Evolutionary conservation across 148 eudicot genomes (phyloP).

Genomic region (Vaccinium vitisidaea): DNA sequence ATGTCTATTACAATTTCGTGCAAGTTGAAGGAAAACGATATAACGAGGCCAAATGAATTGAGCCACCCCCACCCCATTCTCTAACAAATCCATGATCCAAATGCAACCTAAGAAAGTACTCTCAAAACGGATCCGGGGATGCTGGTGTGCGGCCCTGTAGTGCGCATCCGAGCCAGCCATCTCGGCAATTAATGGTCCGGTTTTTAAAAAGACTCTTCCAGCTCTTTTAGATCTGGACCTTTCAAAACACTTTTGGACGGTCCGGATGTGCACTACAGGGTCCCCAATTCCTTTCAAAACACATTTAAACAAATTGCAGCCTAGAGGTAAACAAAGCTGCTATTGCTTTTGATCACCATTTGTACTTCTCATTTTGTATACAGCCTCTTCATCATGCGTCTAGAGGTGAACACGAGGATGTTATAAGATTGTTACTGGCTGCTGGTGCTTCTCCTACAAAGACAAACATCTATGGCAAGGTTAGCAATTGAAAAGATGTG

Average conservation of each 20-base stretch:
- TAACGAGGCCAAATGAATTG: neutral
- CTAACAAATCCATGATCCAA: neutral
- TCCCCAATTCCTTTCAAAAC: neutral
- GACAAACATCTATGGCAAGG: constrained; percentile 72
- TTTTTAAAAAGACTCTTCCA: too few relatives aligned
- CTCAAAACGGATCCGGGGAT: neutral
- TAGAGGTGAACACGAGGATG: constrained; percentile 74
- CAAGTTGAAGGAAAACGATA: neutral
- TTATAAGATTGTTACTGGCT: constrained; percentile 60
- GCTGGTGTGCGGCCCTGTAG: too few relatives aligned
- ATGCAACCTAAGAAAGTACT: neutral
- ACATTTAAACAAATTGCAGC: neutral
- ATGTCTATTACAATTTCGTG: neutral
- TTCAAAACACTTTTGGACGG: too few relatives aligned
- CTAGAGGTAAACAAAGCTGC: neutral
- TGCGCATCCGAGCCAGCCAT: too few relatives aligned
- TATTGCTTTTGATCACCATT: neutral
- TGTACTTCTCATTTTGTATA: neutral
- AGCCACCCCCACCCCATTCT: too few relatives aligned
- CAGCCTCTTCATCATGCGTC: constrained; percentile 99
- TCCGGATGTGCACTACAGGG: too few relatives aligned
- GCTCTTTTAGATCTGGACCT: too few relatives aligned
- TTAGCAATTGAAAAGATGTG: constrained; percentile 19
- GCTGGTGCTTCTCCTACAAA: constrained; percentile 64
- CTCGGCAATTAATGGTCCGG: too few relatives aligned